Base-by-base conservation (phyloP, 208 protist genomes). In the Crithidia acanthocephali region DNA sequence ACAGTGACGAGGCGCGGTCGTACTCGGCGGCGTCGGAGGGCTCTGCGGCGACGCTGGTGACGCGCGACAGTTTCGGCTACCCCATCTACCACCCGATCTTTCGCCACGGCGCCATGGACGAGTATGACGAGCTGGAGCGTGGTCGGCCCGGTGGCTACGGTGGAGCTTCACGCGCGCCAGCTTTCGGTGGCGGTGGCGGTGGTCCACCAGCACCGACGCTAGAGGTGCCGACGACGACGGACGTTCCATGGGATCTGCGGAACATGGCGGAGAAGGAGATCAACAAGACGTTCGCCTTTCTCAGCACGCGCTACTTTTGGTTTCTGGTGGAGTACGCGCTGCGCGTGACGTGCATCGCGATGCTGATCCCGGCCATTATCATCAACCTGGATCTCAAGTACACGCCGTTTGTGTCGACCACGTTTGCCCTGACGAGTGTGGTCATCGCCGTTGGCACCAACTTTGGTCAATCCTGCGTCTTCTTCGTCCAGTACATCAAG, bases 241-340 rank as follows among this genome's bases (percentile, higher is more conserved):
- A 82, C 55, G 74, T 92, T 28, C 87, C 87, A 33, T 87, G 81
- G 81, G 75, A 89, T 23, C 76, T 89, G 58, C 81, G 87, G 45
- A 74, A 76, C 35, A 53, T 59, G 13, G 63, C 63, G 2, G 72
- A 77, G 15, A 59, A 62, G 18, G 40, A 84, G 10, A 35, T 74
- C 11, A 85, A 74, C 48, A 65, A 42, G 16, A 76, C 67, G 15
- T 85, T 93, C 67, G 68, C 68, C 51, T 87, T 93, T 37, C 77
- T 90, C 35, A 74, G 77, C 50, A 86, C 78, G 8, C 67, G 72
- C 1, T 67, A 90, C 48, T 94, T 94, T 71, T 94, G 88, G 86
- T 86, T 84, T 35, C 56, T 90, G 0, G 48, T 94, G n/a, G 70
- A 91, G 74, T 88, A 83, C 59, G 74, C 88, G 53, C 48, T 74